Conservation (phyloP, 805 yeast genomes). For the Candida tibetensis region DNA sequence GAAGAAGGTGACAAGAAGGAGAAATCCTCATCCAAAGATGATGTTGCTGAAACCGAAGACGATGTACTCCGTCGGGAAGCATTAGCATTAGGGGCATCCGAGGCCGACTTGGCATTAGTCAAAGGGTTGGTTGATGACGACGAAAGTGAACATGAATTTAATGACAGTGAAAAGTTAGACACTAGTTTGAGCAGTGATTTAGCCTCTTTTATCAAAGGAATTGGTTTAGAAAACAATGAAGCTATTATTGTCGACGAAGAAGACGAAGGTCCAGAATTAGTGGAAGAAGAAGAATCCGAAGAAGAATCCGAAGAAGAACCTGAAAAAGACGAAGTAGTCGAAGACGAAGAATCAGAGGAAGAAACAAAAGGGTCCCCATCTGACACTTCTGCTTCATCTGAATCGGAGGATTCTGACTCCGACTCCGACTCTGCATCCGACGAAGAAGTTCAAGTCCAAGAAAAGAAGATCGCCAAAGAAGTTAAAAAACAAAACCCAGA, state of each 20-base stretch:
- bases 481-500: slow-evolving; percentile 17
- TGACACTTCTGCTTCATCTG: slow-evolving; percentile 15
- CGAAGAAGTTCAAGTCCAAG: slow-evolving; percentile 13
- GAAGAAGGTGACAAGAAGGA: slow-evolving; percentile 1
- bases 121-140: slow-evolving; percentile 52
- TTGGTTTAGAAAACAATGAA: slow-evolving; percentile 54
- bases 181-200: slow-evolving; percentile 52
- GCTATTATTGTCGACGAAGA: slow-evolving; percentile 28
- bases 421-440: slow-evolving; percentile 10
- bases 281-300: slow-evolving; percentile 12
- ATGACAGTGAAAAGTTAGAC: slow-evolving; percentile 40
- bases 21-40: neutral
- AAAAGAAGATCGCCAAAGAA: slow-evolving; percentile 7
- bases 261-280: slow-evolving; percentile 10
- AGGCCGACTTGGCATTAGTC: slow-evolving; percentile 69
- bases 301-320: slow-evolving; percentile 14
- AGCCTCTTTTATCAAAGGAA: slow-evolving; percentile 57
- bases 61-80: slow-evolving; percentile 67
- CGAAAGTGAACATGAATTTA: slow-evolving; percentile 52
- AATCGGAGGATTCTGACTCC: slow-evolving; percentile 14
- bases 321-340: slow-evolving; percentile 33
- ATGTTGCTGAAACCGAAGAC: slow-evolving; percentile 1
- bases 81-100: slow-evolving; percentile 78
- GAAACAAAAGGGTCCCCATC: slow-evolving; percentile 28
- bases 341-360: slow-evolving; percentile 33